Evolutionary conservation across 2,329 filamentous ascomycete genomes (phyloP).

Genomic region (Blastomyces gilchristii): DNA sequence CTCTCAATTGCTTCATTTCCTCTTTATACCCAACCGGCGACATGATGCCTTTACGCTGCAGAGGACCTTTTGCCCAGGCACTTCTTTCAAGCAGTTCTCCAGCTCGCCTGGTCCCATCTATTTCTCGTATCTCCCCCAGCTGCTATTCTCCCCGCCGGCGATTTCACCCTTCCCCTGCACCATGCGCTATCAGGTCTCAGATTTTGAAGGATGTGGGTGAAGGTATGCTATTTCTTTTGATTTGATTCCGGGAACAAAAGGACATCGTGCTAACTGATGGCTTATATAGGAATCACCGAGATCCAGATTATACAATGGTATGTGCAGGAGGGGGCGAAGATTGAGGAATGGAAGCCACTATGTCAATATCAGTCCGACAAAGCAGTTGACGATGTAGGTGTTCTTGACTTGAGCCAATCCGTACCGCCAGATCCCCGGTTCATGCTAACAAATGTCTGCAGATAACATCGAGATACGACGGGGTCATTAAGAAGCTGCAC

Average conservation of each 20-base stretch:
- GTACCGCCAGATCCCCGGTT: too few relatives aligned
- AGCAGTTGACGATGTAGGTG: slow-evolving; percentile 52
- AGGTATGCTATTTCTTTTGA: slow-evolving; percentile 23
- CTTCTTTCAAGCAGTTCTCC: slow-evolving; percentile 21
- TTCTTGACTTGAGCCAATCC: background rate
- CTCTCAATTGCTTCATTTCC: slow-evolving; percentile 1
- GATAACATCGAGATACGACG: slow-evolving; percentile 92
- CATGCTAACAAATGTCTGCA: slow-evolving; percentile 37
- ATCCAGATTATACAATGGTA: slow-evolving; percentile 99
- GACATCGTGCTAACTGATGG: background rate
- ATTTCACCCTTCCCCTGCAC: slow-evolving; percentile 28
- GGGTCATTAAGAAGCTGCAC: slow-evolving; percentile 90
- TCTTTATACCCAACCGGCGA: slow-evolving; percentile 3
- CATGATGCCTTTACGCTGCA: slow-evolving; percentile 21
- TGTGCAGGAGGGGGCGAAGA: slow-evolving; percentile 84
- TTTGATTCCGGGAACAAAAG: slow-evolving; percentile 12
- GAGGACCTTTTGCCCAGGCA: slow-evolving; percentile 22
- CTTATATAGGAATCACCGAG: slow-evolving; percentile 71
- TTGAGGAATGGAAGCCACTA: slow-evolving; percentile 95
- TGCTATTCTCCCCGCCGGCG: slow-evolving; percentile 19
- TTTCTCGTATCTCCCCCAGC: slow-evolving; percentile 14
- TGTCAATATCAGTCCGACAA: slow-evolving; percentile 99
- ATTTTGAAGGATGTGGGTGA: slow-evolving; percentile 36
- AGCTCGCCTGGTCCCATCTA: slow-evolving; percentile 21
- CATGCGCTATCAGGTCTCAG: slow-evolving; percentile 31